A percentile compares a stretch with the other conserved stretches of the same genome.
These are phyloP conservation scores for Pseudogymnoascus sp. DNA, from an alignment of 2,329 filamentous ascomycete species.

Conservation along the genomic window DNA sequence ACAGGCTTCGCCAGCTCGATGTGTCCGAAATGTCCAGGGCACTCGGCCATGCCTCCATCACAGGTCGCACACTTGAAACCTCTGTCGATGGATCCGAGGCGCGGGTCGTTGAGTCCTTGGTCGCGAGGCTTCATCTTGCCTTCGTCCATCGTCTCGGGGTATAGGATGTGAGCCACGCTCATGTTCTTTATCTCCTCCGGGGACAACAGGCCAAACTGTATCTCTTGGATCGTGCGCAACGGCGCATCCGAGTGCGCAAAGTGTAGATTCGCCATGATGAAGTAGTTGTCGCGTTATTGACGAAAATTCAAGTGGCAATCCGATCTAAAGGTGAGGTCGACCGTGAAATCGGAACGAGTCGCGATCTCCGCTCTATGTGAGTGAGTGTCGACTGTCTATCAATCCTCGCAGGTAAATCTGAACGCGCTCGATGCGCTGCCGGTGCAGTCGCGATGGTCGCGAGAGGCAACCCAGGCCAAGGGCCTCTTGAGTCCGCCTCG, in stretches of 20 bases:
- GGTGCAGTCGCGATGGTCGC: slow-evolving; percentile 24
- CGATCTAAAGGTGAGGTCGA: background rate
- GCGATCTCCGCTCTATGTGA: background rate
- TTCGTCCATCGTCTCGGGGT: slow-evolving; percentile 99
- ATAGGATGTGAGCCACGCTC: slow-evolving; percentile 93
- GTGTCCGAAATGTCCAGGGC: slow-evolving; percentile 96
- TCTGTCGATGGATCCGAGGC: slow-evolving; percentile 92
- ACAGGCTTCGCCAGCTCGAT: slow-evolving; percentile 96
- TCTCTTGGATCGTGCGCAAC: slow-evolving; percentile 96
- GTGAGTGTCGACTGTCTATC: background rate
- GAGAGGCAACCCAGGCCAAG: slow-evolving; percentile 27
- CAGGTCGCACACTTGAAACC: slow-evolving; percentile 95
- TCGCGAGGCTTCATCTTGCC: slow-evolving; percentile 83
- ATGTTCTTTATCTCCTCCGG: slow-evolving; percentile 99
- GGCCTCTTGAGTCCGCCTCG: slow-evolving; percentile 19
- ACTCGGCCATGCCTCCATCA: slow-evolving; percentile 90
- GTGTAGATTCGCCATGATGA: slow-evolving; percentile 82
- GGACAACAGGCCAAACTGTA: slow-evolving; percentile 95
- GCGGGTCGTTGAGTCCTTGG: slow-evolving; percentile 88
- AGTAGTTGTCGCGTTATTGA: slow-evolving; percentile 5
- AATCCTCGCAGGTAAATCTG: background rate
- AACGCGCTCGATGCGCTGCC: slow-evolving; percentile 22
- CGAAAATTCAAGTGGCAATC: slow-evolving; percentile 6
- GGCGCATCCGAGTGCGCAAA: slow-evolving; percentile 91
- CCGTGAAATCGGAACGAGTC: background rate